A percentile compares a stretch with the other conserved stretches of the same genome.
Evolutionary conservation across 176 grass and related monocot species (phyloP).

Genomic region (Aegilops sharonensis): DNA sequence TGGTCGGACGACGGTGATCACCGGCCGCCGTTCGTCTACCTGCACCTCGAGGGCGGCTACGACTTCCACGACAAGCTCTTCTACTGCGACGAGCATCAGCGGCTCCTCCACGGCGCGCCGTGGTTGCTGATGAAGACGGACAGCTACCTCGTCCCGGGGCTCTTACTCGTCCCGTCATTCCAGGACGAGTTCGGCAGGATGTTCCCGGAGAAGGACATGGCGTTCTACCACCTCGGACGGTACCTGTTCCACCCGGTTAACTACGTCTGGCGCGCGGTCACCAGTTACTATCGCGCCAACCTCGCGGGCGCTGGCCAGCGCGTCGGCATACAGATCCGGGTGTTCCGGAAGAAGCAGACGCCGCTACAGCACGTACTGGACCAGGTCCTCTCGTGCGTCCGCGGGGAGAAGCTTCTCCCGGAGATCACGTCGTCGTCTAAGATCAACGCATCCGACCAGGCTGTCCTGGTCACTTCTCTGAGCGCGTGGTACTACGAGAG

Average conservation of each 20-base stretch:
- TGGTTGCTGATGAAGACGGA: constrained; percentile 63
- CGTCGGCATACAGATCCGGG: constrained; percentile 56
- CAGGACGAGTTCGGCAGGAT: constrained; percentile 34
- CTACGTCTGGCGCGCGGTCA: constrained; percentile 47
- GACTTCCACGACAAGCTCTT: constrained; percentile 59
- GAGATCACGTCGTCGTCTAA: not conserved
- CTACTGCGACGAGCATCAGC: constrained; percentile 66
- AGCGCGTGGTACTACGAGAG: constrained; percentile 35
- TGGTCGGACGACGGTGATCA: not conserved
- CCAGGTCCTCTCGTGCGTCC: constrained; percentile 43
- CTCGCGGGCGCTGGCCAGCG: constrained; percentile 28
- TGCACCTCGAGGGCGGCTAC: constrained; percentile 56
- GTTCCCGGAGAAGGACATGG: constrained; percentile 53
- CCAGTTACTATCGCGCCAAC: constrained; percentile 29
- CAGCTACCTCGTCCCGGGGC: constrained; percentile 51
- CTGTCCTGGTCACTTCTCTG: constrained; percentile 41
- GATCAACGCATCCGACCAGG: not conserved
- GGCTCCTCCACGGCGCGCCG: constrained; percentile 20
- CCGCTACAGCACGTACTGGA: constrained; percentile 14
- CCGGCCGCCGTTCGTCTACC: constrained; percentile 46
- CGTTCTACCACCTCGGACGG: constrained; percentile 54
- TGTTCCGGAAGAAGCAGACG: constrained; percentile 8
- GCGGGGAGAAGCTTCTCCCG: constrained; percentile 31
- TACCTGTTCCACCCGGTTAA: constrained; percentile 74
- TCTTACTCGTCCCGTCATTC: constrained; percentile 52